phyloP scores from a whole-genome alignment of 2,329 filamentous ascomycete species.

The Verruconis gallopava region DNA sequence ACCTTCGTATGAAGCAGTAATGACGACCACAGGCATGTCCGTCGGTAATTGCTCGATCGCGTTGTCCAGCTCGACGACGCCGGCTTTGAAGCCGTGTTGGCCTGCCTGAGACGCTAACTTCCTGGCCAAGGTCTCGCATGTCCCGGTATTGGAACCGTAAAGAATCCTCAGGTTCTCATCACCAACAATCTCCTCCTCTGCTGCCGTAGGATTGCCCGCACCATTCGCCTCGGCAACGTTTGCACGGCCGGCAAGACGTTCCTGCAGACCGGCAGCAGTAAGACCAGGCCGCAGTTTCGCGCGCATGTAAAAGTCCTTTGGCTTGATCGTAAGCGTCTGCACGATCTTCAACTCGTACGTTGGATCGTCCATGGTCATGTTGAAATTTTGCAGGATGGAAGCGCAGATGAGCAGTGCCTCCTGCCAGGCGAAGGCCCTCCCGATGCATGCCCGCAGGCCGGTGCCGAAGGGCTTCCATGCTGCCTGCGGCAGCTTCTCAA shows the following conservation, averaged over 20 bases:
- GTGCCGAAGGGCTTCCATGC: conserved; percentile 43
- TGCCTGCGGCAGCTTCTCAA: conserved; percentile 25
- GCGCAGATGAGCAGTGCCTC: conserved; percentile 34
- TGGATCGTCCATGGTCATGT: conserved; percentile 30
- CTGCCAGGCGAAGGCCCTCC: conserved; percentile 42
- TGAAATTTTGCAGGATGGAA: conserved; percentile 33
- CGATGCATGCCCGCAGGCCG: conserved; percentile 40
- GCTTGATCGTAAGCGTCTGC: conserved; percentile 33
- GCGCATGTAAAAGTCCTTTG: conserved; percentile 27
- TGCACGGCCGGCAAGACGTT: conserved; percentile 6
- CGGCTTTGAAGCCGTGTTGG: conserved; percentile 24
- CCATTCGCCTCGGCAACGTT: not conserved
- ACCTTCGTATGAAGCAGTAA: conserved; percentile 31
- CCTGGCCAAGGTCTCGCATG: conserved; percentile 29
- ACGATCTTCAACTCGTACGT: conserved; percentile 32
- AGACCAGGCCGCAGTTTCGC: conserved; percentile 21
- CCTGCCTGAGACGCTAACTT: conserved; percentile 23
- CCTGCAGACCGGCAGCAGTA: conserved; percentile 17
- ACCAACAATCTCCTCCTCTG: not conserved
- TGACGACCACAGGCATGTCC: conserved; percentile 25
- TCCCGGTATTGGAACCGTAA: conserved; percentile 30
- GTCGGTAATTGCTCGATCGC: conserved; percentile 22
- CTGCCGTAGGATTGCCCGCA: not conserved
- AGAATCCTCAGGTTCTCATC: conserved; percentile 20
- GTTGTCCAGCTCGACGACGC: conserved; percentile 23